Conservation (phyloP, 2,329 filamentous ascomycete genomes). For the Claviceps quebecensis region DNA sequence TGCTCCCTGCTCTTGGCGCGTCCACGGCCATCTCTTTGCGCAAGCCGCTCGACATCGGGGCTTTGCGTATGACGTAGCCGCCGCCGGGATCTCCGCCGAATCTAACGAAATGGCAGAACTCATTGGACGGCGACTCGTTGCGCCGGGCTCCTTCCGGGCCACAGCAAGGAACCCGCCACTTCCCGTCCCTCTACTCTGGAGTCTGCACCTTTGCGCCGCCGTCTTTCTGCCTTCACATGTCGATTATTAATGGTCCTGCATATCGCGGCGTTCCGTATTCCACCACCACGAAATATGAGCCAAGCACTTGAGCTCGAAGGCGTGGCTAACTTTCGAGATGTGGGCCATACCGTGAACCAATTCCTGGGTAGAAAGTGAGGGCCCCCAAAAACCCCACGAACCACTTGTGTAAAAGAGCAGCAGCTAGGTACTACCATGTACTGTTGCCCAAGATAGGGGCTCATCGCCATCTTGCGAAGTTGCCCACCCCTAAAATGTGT, state of each 20-base stretch:
- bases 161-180: neutral
- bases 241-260: no score
- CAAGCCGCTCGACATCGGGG: neutral
- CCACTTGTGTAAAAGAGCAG: no score
- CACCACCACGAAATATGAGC: slow-evolving; percentile 3
- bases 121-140: neutral
- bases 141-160: neutral
- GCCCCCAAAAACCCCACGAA: no score
- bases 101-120: neutral
- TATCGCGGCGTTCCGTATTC: neutral
- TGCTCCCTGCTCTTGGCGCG: no score
- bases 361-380: slow-evolving; percentile 39
- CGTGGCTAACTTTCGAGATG: slow-evolving; percentile 64
- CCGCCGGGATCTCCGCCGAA: neutral
- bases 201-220: no score
- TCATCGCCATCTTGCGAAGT: no score
- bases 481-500: neutral
- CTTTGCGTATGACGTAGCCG: neutral
- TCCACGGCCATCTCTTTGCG: neutral
- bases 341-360: slow-evolving; percentile 52
- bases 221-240: neutral
- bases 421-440: no score
- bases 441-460: no score
- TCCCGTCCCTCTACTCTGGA: neutral
- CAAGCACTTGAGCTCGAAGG: slow-evolving; percentile 10